A percentile compares a stretch with the other conserved stretches of the same genome.
These are phyloP conservation scores for Hygrocybe coccinea DNA, from an alignment of 768 basidiomycete species.

Conservation along the genomic window DNA sequence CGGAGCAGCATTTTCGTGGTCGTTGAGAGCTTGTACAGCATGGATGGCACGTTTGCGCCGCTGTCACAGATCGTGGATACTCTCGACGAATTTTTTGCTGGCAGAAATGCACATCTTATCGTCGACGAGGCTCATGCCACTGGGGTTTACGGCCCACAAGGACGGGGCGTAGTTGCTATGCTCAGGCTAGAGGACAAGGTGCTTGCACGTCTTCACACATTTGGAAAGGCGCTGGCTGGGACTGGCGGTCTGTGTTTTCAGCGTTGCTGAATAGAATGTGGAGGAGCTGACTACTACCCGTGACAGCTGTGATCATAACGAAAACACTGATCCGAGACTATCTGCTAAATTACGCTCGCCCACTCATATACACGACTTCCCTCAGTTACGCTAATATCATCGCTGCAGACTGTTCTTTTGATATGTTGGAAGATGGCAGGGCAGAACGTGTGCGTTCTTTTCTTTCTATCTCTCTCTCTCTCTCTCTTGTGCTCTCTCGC, in stretches of 20 bases:
- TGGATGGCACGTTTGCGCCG: constrained; percentile 92
- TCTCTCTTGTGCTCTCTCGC: not conserved
- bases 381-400: constrained; percentile 72
- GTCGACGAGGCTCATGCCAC: constrained; percentile 95
- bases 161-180: constrained; percentile 66
- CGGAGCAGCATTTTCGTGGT: constrained; percentile 64
- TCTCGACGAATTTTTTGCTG: constrained; percentile 57
- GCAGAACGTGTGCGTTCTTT: constrained; percentile 48
- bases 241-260: constrained; percentile 65
- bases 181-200: constrained; percentile 70
- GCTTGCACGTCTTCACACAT: constrained; percentile 79
- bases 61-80: constrained; percentile 59
- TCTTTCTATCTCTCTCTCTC: constrained; percentile 1
- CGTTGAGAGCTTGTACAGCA: constrained; percentile 87
- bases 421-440: constrained; percentile 65
- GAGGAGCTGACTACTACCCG: not conserved
- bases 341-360: constrained; percentile 86
- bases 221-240: constrained; percentile 85
- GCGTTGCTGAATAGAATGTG: not conserved
- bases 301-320: constrained; percentile 68
- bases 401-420: constrained; percentile 72
- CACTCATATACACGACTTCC: constrained; percentile 89
- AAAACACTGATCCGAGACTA: constrained; percentile 72
- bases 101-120: constrained; percentile 63
- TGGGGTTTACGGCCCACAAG: constrained; percentile 77